Conservation (phyloP, 2,329 filamentous ascomycete species). For the Endothia cerciana region DNA sequence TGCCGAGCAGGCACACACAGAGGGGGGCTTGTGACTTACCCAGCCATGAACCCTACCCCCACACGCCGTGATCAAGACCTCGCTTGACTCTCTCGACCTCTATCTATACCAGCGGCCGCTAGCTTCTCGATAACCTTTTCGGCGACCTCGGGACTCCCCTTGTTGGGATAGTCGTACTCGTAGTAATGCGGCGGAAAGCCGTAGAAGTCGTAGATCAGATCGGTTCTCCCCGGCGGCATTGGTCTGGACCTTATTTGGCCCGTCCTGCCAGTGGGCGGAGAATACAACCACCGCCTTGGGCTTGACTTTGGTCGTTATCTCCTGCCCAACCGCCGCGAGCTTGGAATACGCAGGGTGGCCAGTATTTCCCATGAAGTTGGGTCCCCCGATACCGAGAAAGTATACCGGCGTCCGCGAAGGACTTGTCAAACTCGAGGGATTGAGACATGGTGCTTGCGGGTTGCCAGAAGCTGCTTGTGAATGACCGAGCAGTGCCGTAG, state of each 20-base stretch:
- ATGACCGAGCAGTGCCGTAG: constrained; percentile 18
- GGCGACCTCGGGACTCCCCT: constrained; percentile 58
- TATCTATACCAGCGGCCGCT: constrained; percentile 53
- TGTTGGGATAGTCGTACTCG: constrained; percentile 59
- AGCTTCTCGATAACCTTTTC: constrained; percentile 53
- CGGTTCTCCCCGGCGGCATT: constrained; percentile 58
- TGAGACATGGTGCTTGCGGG: constrained; percentile 17
- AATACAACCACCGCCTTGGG: constrained; percentile 67
- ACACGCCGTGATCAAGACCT: constrained; percentile 68
- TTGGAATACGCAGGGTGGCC: constrained; percentile 61
- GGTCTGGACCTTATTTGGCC: constrained; percentile 53
- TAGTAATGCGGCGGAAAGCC: constrained; percentile 66
- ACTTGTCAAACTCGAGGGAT: not conserved
- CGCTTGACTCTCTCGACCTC: constrained; percentile 56
- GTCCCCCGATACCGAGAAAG: constrained; percentile 39
- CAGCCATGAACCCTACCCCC: constrained; percentile 58
- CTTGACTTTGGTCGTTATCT: constrained; percentile 63
- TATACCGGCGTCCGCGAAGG: constrained; percentile 31
- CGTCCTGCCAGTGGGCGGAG: constrained; percentile 68
- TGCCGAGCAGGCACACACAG: not conserved
- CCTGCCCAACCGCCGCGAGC: constrained; percentile 57
- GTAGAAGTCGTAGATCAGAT: constrained; percentile 67
- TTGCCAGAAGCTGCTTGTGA: not conserved
- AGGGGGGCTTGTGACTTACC: constrained; percentile 26
- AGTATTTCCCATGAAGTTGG: constrained; percentile 62